These are phyloP conservation scores for Trichoderma koningii DNA, from an alignment of 2,329 filamentous ascomycete species.

Conservation along the genomic window DNA sequence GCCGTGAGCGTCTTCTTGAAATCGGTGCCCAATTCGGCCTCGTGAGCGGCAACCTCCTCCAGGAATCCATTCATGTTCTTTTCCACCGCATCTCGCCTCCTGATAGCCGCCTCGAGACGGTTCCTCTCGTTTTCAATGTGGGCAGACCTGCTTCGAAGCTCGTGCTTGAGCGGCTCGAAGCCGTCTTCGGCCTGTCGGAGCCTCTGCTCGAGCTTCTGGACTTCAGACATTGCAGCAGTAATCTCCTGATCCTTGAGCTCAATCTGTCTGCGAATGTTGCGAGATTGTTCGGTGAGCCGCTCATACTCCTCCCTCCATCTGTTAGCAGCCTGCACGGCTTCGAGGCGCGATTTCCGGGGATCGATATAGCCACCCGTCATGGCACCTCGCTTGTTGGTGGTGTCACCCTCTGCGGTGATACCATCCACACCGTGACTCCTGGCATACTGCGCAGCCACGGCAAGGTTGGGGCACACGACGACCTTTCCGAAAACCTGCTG, in stretches of 20 bases:
- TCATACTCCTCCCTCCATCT: conserved; percentile 77
- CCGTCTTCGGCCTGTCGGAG: conserved; percentile 77
- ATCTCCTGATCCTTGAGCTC: conserved; percentile 86
- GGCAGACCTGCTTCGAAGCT: conserved; percentile 73
- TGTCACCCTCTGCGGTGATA: conserved; percentile 93
- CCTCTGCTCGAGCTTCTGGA: conserved; percentile 80
- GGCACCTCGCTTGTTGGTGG: conserved; percentile 91
- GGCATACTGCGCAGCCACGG: conserved; percentile 86
- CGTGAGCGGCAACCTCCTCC: conserved; percentile 73
- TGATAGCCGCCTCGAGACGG: conserved; percentile 69
- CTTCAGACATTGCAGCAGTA: conserved; percentile 78
- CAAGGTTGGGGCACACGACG: conserved; percentile 87
- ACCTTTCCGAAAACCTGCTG: conserved; percentile 94
- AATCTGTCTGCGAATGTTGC: conserved; percentile 68
- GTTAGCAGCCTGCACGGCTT: conserved; percentile 74
- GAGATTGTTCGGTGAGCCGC: conserved; percentile 61
- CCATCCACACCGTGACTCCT: conserved; percentile 88
- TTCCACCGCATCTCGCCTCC: conserved; percentile 68
- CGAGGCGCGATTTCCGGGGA: conserved; percentile 79
- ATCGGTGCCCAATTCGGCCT: conserved; percentile 78
- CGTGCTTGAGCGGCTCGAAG: conserved; percentile 76
- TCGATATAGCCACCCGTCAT: conserved; percentile 96
- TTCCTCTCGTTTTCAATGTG: conserved; percentile 73
- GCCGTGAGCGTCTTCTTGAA: conserved; percentile 88
- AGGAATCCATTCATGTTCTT: conserved; percentile 74